phyloP scores from a whole-genome alignment of 352 stramenopile species.

The Peronospora farinosa region DNA sequence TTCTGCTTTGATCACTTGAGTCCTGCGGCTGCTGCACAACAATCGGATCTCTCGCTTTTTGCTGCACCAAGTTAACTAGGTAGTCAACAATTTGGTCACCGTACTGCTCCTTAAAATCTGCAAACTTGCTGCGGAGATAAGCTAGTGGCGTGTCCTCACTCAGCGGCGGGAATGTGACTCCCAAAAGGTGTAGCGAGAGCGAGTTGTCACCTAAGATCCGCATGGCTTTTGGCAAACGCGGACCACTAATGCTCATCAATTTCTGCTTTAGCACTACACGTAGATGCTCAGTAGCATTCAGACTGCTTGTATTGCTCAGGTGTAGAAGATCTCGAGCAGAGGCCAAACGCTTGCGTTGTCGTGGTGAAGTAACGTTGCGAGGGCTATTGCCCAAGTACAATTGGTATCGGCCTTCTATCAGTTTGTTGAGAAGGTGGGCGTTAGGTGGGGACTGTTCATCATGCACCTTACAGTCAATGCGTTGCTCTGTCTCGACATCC shows the following conservation, averaged over 20 bases:
- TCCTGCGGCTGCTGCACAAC: constrained; percentile 7
- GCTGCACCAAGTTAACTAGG: constrained; percentile 39
- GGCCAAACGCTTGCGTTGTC: constrained; percentile 23
- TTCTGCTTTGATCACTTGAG: constrained; percentile 8
- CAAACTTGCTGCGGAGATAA: constrained; percentile 44
- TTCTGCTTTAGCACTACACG: constrained; percentile 48
- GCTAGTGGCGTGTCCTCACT: constrained; percentile 63
- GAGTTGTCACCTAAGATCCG: constrained; percentile 49
- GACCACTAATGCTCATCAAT: constrained; percentile 47
- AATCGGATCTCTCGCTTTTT: constrained; percentile 16
- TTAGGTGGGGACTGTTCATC: constrained; percentile 25
- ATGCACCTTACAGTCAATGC: constrained; percentile 34
- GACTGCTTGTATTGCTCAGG: constrained; percentile 11
- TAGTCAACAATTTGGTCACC: constrained; percentile 54
- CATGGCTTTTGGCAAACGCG: constrained; percentile 47
- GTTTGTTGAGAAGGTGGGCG: constrained; percentile 25
- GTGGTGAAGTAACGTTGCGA: constrained; percentile 38
- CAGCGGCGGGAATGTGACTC: constrained; percentile 47
- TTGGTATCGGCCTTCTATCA: constrained; percentile 47
- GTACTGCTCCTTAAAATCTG: constrained; percentile 47
- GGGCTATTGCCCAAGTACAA: constrained; percentile 67
- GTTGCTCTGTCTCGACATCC: constrained; percentile 37
- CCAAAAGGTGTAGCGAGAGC: constrained; percentile 46
- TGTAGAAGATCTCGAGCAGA: constrained; percentile 12
- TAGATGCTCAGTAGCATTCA: constrained; percentile 46